Evolutionary conservation across 495 filamentous ascomycete species (phyloP).

Genomic region (Xylaria palmicola): DNA sequence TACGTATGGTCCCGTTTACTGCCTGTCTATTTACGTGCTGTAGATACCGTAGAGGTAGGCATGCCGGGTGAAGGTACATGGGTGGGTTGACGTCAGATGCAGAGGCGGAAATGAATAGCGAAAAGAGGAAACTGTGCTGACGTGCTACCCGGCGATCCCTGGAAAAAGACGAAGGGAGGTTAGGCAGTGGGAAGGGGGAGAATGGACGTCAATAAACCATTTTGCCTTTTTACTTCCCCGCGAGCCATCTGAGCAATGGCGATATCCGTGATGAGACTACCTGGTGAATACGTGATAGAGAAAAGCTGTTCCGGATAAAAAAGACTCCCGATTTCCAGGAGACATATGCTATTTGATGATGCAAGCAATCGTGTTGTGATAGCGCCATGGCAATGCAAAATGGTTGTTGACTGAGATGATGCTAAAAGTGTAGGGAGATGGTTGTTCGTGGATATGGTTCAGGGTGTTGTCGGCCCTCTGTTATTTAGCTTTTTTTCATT

Average conservation of each 20-base stretch:
- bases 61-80: neutral
- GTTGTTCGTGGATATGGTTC: neutral
- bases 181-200: too few species aligned
- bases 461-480: neutral
- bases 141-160: too few species aligned
- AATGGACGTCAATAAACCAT: too few species aligned
- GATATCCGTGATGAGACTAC: neutral
- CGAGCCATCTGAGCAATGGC: too few species aligned
- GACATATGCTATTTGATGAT: slow-evolving; percentile 1
- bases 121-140: neutral
- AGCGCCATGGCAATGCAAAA: slow-evolving; percentile 9
- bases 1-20: too few species aligned
- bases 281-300: neutral
- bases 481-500: neutral
- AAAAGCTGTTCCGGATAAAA: neutral
- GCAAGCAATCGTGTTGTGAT: neutral
- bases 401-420: neutral
- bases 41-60: neutral
- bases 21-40: neutral
- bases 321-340: neutral
- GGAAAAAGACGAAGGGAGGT: too few species aligned
- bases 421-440: neutral
- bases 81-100: neutral
- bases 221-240: too few species aligned
- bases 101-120: slow-evolving; percentile 4